Conservation (phyloP, 2,329 filamentous ascomycete genomes). For the Mycosphaerella arachidis region DNA sequence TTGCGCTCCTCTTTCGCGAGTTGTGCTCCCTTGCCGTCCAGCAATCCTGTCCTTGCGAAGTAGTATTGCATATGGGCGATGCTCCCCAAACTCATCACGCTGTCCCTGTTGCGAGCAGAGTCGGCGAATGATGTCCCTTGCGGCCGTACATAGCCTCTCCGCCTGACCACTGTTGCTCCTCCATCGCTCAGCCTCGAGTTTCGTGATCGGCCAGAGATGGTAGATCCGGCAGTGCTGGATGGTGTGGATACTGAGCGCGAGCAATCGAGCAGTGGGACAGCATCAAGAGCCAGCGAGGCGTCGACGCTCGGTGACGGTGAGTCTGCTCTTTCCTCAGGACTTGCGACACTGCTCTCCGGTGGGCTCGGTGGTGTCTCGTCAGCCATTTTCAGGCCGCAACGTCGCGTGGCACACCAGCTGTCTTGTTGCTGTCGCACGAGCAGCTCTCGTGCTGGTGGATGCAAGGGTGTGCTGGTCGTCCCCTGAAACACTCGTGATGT, state of each 20-base stretch:
- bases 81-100: slow-evolving; percentile 91
- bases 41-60: slow-evolving; percentile 86
- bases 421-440: neutral
- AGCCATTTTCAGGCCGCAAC: slow-evolving; percentile 13
- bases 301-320: slow-evolving; percentile 63
- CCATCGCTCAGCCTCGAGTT: slow-evolving; percentile 51
- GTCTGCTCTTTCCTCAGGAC: slow-evolving; percentile 41
- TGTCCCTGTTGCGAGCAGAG: slow-evolving; percentile 84
- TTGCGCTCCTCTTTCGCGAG: slow-evolving; percentile 66
- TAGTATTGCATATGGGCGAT: slow-evolving; percentile 98
- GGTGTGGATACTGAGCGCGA: slow-evolving; percentile 62
- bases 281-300: slow-evolving; percentile 59
- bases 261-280: slow-evolving; percentile 51
- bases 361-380: slow-evolving; percentile 17
- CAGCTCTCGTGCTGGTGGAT: neutral
- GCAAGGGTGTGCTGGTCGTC: neutral
- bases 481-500: neutral
- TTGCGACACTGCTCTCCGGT: slow-evolving; percentile 26
- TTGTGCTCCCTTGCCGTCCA: slow-evolving; percentile 90
- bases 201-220: slow-evolving; percentile 35
- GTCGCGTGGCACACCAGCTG: neutral
- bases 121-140: slow-evolving; percentile 85
- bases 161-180: slow-evolving; percentile 42
- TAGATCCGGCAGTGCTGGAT: slow-evolving; percentile 54
- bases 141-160: slow-evolving; percentile 82